phyloP scores from a whole-genome alignment of 768 basidiomycete genomes.

The Termitomyces sp. region DNA sequence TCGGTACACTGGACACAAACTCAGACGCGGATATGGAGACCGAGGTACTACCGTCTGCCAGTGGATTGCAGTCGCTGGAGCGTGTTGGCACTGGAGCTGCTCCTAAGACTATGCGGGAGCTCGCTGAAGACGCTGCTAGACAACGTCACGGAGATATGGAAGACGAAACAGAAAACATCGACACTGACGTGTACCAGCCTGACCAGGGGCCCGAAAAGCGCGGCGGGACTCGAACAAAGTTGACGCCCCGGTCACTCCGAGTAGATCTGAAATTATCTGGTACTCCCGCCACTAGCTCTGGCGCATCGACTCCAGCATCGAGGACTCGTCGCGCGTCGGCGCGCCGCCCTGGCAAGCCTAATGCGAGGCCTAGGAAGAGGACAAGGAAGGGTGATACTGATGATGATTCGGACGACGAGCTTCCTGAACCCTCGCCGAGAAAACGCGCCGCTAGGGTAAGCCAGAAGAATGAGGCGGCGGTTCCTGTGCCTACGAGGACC shows the following conservation, averaged over 20 bases:
- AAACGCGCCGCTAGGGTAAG: constrained; percentile 21
- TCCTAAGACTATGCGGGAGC: constrained; percentile 61
- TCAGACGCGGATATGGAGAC: constrained; percentile 26
- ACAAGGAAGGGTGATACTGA: constrained; percentile 14
- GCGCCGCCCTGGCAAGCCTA: constrained; percentile 5
- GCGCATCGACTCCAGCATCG: constrained; percentile 3
- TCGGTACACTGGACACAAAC: constrained; percentile 31
- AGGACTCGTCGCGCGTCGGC: not conserved
- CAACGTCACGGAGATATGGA: constrained; percentile 10
- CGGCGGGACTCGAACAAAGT: constrained; percentile 2
- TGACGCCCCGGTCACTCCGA: constrained; percentile 3
- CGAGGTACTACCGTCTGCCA: constrained; percentile 14
- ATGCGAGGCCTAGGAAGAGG: constrained; percentile 12
- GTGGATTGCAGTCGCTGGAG: not conserved
- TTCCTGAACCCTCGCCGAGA: constrained; percentile 20
- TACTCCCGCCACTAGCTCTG: constrained; percentile 2
- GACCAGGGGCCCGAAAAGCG: not conserved
- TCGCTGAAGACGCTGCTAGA: constrained; percentile 43
- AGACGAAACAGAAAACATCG: constrained; percentile 4
- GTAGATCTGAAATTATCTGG: constrained; percentile 4
- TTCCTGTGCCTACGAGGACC: constrained; percentile 34
- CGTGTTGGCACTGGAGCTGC: not conserved
- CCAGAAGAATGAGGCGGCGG: constrained; percentile 6
- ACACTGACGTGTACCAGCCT: constrained; percentile 2
- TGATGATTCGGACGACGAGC: constrained; percentile 14